Base-by-base conservation (phyloP, 148 eudicot genomes). In the Fagopyrum homotropicum region DNA sequence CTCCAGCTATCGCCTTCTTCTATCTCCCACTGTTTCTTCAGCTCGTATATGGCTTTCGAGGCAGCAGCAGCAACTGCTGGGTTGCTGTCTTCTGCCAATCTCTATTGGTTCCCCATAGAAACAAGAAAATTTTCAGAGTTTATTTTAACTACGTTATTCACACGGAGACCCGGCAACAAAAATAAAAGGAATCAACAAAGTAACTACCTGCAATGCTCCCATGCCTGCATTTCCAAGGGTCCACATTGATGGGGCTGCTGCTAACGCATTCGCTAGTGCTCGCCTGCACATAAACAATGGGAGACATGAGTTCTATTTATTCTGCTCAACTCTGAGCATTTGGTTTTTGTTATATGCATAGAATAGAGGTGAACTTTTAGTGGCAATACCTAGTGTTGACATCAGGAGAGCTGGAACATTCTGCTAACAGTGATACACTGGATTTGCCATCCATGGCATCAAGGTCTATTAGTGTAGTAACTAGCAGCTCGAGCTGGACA, bases 401-500 rank as follows among this genome's bases (percentile, higher is more conserved):
- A 82, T 95, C 92, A 49, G 98, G 97, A 71, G 98, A 95, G 73
- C 87, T 90, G 44, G 96, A 92, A 80, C 96, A 90, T 81, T 92
- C 97, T 0, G 93, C 97, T 83, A 90, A 84, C 69, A 95, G 87
- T 15, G 96, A 92, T 5, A 84, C 97, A 74, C 96, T 95, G 45
- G 96, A 89, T 92, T 95, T 95, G 75, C 98, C 89, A 81, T 95
- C 98, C 97, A 95, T 95, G 17, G 97, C 98, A 80, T 92, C 98
- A 57, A 95, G 96, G 88, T 95, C 98, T 75, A 92, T 90, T 48
- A 95, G 94, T 69, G 98, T 85, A 75, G 92, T 83, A 84, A 95
- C 82, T 77, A 95, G 79, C 81, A 90, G 80, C 85, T 95, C 98
- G n/a, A 95, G 97, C 98, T 95, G 92, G 81, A 76, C 57, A 76